A percentile compares a stretch with the other conserved stretches of the same genome.
phyloP scores from a whole-genome alignment of 2,329 filamentous ascomycete species.

The Neoarthrinium moseri region DNA sequence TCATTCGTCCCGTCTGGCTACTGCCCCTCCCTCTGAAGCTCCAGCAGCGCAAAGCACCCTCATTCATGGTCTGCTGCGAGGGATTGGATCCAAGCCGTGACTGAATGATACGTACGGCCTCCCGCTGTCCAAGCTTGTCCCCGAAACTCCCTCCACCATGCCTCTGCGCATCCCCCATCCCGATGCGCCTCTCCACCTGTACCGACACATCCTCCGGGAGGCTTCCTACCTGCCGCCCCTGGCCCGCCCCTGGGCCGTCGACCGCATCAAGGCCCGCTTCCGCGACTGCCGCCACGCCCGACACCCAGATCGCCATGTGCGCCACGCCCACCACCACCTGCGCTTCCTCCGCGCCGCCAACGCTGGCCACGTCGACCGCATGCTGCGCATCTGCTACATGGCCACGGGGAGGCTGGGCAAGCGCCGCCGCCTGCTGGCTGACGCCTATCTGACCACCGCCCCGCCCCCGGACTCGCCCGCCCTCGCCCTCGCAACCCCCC shows the following conservation, averaged over 20 bases:
- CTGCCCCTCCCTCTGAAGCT: not conserved
- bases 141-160: conserved; percentile 19
- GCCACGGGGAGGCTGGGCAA: conserved; percentile 54
- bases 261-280: conserved; percentile 46
- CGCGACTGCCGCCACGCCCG: conserved; percentile 32
- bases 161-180: conserved; percentile 33
- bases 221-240: conserved; percentile 56
- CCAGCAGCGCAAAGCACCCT: not conserved
- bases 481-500: conserved; percentile 28
- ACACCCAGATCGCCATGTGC: conserved; percentile 27
- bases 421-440: conserved; percentile 45
- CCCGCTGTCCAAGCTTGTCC: not conserved
- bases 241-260: conserved; percentile 42
- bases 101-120: not conserved
- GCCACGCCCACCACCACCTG: conserved; percentile 40
- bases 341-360: conserved; percentile 53
- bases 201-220: conserved; percentile 61
- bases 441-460: conserved; percentile 36
- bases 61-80: too few relatives aligned
- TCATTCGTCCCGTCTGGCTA: not conserved
- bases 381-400: conserved; percentile 45
- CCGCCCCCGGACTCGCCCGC: conserved; percentile 39
- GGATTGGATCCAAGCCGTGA: too few relatives aligned
- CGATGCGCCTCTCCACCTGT: conserved; percentile 41
- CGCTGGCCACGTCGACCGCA: conserved; percentile 43